Evolutionary conservation across 106 monocot species (phyloP).

Genomic region (Dendrobium catenatum): DNA sequence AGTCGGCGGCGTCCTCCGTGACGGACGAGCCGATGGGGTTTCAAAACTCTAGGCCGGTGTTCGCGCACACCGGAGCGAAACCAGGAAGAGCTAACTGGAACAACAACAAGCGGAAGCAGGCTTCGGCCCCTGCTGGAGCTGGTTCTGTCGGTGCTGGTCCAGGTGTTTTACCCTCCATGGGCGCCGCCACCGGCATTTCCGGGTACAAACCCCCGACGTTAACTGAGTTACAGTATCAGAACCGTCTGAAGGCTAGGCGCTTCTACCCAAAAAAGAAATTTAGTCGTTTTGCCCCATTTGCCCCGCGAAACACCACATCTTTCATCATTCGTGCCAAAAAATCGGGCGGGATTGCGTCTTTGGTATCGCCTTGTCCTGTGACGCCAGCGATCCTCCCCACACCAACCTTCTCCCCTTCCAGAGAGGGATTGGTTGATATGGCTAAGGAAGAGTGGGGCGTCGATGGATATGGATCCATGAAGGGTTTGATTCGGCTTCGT

Average conservation of each 20-base stretch:
- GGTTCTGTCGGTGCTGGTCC: neutral
- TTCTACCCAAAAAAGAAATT: conserved; percentile 84
- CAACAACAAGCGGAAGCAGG: conserved; percentile 35
- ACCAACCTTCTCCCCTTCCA: conserved; percentile 71
- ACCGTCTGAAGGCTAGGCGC: conserved; percentile 68
- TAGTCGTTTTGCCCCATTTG: conserved; percentile 60
- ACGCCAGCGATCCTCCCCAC: conserved; percentile 95
- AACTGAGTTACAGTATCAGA: conserved; percentile 81
- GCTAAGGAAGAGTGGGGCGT: conserved; percentile 99
- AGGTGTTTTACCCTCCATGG: neutral
- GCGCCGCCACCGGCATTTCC: neutral
- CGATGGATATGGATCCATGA: conserved; percentile 96
- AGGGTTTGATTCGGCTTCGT: conserved; percentile 76
- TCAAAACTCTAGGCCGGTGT: conserved; percentile 23
- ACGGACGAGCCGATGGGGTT: conserved; percentile 37
- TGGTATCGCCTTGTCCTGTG: conserved; percentile 88
- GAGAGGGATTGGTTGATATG: conserved; percentile 90
- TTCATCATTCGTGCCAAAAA: conserved; percentile 96
- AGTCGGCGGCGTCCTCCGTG: neutral
- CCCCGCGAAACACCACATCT: conserved; percentile 89
- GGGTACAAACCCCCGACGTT: conserved; percentile 65
- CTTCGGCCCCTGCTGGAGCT: conserved; percentile 4
- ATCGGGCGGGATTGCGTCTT: conserved; percentile 86
- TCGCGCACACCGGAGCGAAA: conserved; percentile 15
- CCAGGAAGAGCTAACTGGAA: conserved; percentile 53